These are phyloP conservation scores for Calcarisporium arbuscula DNA, from an alignment of 2,329 filamentous ascomycete species.

Conservation along the genomic window DNA sequence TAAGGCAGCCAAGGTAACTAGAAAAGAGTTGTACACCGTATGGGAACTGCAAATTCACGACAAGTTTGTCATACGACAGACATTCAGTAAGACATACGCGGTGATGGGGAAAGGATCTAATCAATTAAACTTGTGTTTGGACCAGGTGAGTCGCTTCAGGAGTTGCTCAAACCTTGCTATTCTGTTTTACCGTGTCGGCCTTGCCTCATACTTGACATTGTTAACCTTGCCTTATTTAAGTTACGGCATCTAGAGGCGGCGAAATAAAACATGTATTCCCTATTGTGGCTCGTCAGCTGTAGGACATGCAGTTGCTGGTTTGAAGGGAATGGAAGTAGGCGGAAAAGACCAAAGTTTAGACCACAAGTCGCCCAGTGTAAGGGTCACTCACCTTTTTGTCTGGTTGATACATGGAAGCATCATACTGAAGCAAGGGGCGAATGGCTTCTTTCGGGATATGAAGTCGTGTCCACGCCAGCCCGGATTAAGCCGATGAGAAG, in stretches of 20 bases:
- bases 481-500: slow-evolving; percentile 13
- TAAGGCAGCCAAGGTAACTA: no score
- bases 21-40: no score
- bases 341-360: slow-evolving; percentile 9
- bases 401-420: slow-evolving; percentile 10
- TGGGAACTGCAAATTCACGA: no score
- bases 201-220: no score
- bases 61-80: no score
- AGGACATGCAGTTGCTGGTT: slow-evolving; percentile 1
- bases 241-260: slow-evolving; percentile 26
- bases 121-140: no score
- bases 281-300: slow-evolving; percentile 10
- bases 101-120: slow-evolving; percentile 18
- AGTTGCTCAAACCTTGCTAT: no score
- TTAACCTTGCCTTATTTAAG: no score
- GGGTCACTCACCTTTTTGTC: slow-evolving; percentile 17
- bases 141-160: no score
- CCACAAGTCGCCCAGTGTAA: slow-evolving; percentile 15
- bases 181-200: no score
- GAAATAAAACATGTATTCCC: slow-evolving; percentile 21
- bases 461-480: slow-evolving; percentile 15
- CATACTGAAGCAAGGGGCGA: slow-evolving; percentile 14
- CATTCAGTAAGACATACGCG: no score
- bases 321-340: slow-evolving; percentile 12
- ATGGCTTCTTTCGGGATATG: slow-evolving; percentile 6